Base-by-base conservation (phyloP, 1,284 basidiomycete genomes). In the Fomitiporia mediterranea region DNA sequence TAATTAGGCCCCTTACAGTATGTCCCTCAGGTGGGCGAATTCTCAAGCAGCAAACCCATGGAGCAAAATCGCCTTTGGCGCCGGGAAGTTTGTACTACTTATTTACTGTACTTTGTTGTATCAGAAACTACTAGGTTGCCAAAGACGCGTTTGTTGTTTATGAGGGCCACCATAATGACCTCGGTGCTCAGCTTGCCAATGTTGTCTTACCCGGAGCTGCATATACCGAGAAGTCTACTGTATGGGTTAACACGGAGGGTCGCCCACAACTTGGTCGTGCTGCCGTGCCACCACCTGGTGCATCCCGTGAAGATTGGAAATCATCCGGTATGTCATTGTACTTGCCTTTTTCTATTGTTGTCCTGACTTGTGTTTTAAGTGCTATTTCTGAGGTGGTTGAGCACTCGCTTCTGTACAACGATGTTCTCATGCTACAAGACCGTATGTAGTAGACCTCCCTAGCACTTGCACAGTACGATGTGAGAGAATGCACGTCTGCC, bases 301-400 rank as follows among this genome's bases (percentile, higher is more conserved):
- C 94, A 2, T 84, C 93, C 2, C 79, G 96, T 52, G 97, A 99
- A 72, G 96, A 99, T 71, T 99, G 97, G 96, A 98, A 99, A 92
- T 99, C 66, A 79, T 99, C 61, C 89, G 94, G 88, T 89, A 60
- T 25, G 78, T 69, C 2, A 55, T 42, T 15, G 19, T 17, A 23
- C 4, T 44, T 46, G 39, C 53, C 27, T 28, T 13, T 34, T 42
- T 15, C 21, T 17, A 21, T n/a, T 25, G 30, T 8, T 6, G 44
- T 19, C 46, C 7, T 15, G 51, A 38, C 35, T 21, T 13, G 13
- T 34, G 51, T 1, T 34, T 47, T 8, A 58, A 89, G 90, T 59
- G 97, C 96, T 0, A 75, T 99, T 2, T 94, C 92, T n/a, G 97
- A 99, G 70, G 79, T 95, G 37, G 66, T 94, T 38, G 90, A 86